A percentile compares a stretch with the other conserved stretches of the same genome.
These are phyloP conservation scores for Volvox reticuliferus DNA, from an alignment of 139 green algal genomes.

Conservation along the genomic window DNA sequence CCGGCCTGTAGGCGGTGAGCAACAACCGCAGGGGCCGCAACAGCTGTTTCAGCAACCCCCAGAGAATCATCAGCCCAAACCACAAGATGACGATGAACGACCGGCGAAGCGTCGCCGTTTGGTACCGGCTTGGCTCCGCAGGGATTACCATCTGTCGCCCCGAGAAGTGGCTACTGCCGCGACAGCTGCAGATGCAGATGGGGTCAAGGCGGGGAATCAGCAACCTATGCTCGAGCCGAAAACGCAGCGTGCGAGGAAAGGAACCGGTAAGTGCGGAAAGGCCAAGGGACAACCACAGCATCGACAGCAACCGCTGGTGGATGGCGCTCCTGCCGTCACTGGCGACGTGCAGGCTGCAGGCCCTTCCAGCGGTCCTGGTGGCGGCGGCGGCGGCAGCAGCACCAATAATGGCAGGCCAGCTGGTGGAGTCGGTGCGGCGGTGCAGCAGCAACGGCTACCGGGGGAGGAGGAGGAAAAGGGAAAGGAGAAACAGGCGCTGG, in stretches of 20 bases:
- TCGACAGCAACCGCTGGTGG: neutral
- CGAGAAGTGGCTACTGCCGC: neutral
- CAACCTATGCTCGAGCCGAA: neutral
- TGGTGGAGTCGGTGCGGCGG: neutral
- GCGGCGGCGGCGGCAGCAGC: neutral
- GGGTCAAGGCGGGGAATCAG: neutral
- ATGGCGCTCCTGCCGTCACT: neutral
- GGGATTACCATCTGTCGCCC: neutral
- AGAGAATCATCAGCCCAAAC: neutral
- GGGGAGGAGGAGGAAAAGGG: neutral
- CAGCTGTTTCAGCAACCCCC: neutral
- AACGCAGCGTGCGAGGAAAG: too few species aligned
- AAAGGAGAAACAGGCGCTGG: neutral
- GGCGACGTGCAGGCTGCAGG: neutral
- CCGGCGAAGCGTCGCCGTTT: conserved; percentile 28
- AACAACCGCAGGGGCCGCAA: neutral
- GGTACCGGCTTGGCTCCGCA: neutral
- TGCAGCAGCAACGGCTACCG: neutral
- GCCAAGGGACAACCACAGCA: neutral
- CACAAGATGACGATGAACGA: neutral
- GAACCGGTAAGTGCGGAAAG: neutral
- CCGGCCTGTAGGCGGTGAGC: neutral
- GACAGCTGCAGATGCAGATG: neutral
- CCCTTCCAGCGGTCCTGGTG: neutral
- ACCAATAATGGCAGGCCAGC: neutral